Evolutionary conservation across 2,329 filamentous ascomycete genomes (phyloP), one percentile per base, ranked within the genome.

Genomic region (Colletotrichum eremochloae): DNA sequence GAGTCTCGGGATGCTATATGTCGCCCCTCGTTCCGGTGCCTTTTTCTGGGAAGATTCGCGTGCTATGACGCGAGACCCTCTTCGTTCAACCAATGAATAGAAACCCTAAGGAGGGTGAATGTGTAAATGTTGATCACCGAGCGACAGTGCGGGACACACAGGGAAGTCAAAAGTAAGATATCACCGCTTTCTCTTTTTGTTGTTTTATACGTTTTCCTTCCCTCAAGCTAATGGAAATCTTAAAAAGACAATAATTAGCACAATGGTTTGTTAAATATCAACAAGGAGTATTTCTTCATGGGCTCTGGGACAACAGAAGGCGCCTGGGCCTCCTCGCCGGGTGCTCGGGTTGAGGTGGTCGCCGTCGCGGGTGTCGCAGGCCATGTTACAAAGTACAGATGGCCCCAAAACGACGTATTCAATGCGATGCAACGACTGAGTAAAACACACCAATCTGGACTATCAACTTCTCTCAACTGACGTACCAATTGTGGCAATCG

Each of bases 331-430:
- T 40, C 60, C 31, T 46, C 60, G n/a, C 14, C n/a, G 46, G 60
- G 20, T 29, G 60, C 60, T 50, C 60, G 60, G 60, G 31, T 18
- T 52, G 44, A 14, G 60, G n/a, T 38, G 60, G 31, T 56, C 33
- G 31, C 33, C 53, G 33, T 38, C 9, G 33, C 44, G 44, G 33
- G 20, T 48, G 60, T 63, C 60, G 60, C 60, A 63, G 60, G 31
- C 60, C 60, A 29, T 18, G 60, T 63, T 63, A 63, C 60, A 63
- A 44, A 63, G 60, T 36, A 31, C 60, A 31, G 60, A 63, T 63
- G 60, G 60, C 44, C 60, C 44, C 40, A 2, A 24, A 62, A 63
- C 24, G 36, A 63, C 20, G 20, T 50, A 4, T 33, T 36, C 36
- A 33, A 40, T 63, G 60, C 60, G 60, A 52, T 29, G 33, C 12